Conservation (phyloP, 1,139 yeast species). For the Candida pseudocylindracea region DNA sequence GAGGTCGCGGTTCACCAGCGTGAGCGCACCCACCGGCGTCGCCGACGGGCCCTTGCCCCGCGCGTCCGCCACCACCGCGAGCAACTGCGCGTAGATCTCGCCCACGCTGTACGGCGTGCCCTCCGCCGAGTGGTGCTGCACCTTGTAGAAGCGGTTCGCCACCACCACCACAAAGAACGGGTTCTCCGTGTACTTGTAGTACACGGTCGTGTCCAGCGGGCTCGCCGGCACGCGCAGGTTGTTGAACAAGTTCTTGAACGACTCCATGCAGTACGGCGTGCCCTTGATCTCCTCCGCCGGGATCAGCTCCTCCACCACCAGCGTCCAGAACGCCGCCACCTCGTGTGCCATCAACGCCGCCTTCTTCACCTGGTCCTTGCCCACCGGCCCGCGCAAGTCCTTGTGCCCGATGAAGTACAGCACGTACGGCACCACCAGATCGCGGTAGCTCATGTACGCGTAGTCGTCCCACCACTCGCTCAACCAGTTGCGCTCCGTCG, state of each 20-base stretch:
- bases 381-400: slow-evolving; percentile 32
- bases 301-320: slow-evolving; percentile 34
- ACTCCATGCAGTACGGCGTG: slow-evolving; percentile 82
- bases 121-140: slow-evolving; percentile 34
- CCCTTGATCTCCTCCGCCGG: slow-evolving; percentile 68
- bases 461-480: slow-evolving; percentile 88
- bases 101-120: slow-evolving; percentile 35
- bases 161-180: slow-evolving; percentile 53
- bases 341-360: slow-evolving; percentile 40
- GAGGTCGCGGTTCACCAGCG: slow-evolving; percentile 71
- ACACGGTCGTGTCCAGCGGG: slow-evolving; percentile 31
- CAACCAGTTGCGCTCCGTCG: slow-evolving; percentile 67
- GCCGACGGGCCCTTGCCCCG: slow-evolving; percentile 1
- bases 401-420: slow-evolving; percentile 80
- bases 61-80: slow-evolving; percentile 19
- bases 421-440: slow-evolving; percentile 84
- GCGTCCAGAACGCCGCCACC: slow-evolving; percentile 29
- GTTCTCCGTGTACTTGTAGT: slow-evolving; percentile 26
- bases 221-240: slow-evolving; percentile 61
- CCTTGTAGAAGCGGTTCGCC: slow-evolving; percentile 67
- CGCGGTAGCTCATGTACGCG: slow-evolving; percentile 79
- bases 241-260: slow-evolving; percentile 82
- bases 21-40: slow-evolving; percentile 41
- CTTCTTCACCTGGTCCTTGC: slow-evolving; percentile 52
- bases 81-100: slow-evolving; percentile 46